Conservation (phyloP, 768 basidiomycete species). For the Mycena albidolilacea region DNA sequence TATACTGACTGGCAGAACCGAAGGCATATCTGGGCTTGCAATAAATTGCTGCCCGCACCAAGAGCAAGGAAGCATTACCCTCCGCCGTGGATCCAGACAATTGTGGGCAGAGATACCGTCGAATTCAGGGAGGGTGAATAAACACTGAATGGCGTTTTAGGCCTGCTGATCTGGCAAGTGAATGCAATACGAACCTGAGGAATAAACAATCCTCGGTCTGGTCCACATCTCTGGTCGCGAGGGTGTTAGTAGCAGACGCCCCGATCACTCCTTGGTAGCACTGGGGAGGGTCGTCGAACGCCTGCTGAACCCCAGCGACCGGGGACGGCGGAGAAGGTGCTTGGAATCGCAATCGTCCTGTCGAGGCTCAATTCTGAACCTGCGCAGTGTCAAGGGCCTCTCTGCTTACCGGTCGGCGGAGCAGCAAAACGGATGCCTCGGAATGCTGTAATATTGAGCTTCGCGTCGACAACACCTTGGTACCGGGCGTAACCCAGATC, state of each 20-base stretch:
- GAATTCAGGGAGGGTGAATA: constrained; percentile 25
- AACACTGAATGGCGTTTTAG: constrained; percentile 18
- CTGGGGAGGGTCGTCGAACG: constrained; percentile 6
- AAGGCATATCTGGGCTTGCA: constrained; percentile 10
- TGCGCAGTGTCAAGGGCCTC: neutral
- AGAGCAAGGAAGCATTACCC: constrained; percentile 3
- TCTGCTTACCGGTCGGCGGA: constrained; percentile 46
- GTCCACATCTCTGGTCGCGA: constrained; percentile 23
- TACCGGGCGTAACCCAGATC: constrained; percentile 47
- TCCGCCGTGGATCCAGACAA: constrained; percentile 44
- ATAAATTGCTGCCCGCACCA: neutral
- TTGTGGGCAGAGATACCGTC: constrained; percentile 22
- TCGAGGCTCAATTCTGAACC: neutral
- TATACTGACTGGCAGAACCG: constrained; percentile 27
- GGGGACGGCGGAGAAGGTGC: constrained; percentile 14
- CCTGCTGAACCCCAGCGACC: constrained; percentile 27
- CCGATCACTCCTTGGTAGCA: constrained; percentile 23
- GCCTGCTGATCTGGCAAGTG: neutral
- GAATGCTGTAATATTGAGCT: constrained; percentile 41
- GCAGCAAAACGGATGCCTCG: constrained; percentile 52
- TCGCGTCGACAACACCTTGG: constrained; percentile 41
- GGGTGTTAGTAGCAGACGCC: neutral
- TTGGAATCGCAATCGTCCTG: constrained; percentile 27
- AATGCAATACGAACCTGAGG: constrained; percentile 42
- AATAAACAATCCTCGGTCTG: constrained; percentile 51